Evolutionary conservation across 2,329 filamentous ascomycete species (phyloP), one percentile per base, ranked within the genome.

Genomic region (Aspergillus transmontanensis): DNA sequence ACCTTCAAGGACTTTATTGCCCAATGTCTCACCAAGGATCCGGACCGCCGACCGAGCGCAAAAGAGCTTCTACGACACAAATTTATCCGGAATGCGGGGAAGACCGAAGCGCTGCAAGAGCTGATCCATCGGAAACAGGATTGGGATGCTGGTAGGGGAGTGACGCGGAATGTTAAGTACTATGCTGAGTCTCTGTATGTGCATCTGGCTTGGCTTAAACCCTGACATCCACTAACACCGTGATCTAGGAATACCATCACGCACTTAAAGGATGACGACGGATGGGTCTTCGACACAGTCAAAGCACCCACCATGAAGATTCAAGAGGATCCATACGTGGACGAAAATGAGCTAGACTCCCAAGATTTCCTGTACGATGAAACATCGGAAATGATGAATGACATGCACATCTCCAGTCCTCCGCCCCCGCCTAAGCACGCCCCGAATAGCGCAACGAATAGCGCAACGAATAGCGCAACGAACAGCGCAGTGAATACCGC

Each of bases 221-320:
- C 23, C 28, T 9, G 28, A 32, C n/a, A 19, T 41, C 11, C 7
- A 30, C 69, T 70, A 41, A 70, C 59, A 32, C 14, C 16, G 55
- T 51, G 16, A 16, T n/a, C 6, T 61, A 86, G 84, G 56, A 87
- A 90, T 70, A 89, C 87, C 10, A 86, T 96, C 41, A 73, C 75
- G 30, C 71, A 73, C 59, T 84, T 86, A 2, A 84, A 87, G 2
- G 89, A 93, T 6, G 84, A 91, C 19, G 93, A 97, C 67, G 94
- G 92, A 67, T 98, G 94, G 94, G 90, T 96, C 2, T 98, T 98
- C 75, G 94, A 97, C 73, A 98, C 94, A 0, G 89, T 98, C 73
- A 95, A 92, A 77, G 85, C 87, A 12, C 78, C 83, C 9, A 92
- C 91, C 0, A 78, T 82, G 65, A 82, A 89, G 36, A 84, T 82